Conservation (phyloP, 2,329 filamentous ascomycete genomes). For the Amylocarpus encephaloides region DNA sequence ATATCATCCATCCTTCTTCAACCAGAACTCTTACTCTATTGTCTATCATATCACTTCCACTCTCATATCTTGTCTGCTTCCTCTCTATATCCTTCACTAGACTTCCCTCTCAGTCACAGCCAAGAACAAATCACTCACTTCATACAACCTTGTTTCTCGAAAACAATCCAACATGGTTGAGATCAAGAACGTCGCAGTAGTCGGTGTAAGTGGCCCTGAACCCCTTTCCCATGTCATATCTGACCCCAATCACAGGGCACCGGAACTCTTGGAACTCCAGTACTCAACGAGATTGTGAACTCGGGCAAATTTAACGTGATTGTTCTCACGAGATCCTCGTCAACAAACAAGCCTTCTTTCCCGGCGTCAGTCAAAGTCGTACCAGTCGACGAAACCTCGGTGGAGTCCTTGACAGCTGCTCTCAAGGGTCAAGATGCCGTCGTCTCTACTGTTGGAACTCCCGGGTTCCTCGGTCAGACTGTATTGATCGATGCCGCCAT, state of each 20-base stretch:
- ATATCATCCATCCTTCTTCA: no score
- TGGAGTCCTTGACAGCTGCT: conserved; percentile 38
- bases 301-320: not conserved
- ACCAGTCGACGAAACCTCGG: conserved; percentile 13
- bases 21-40: no score
- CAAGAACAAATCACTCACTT: not conserved
- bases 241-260: not conserved
- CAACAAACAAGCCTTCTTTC: not conserved
- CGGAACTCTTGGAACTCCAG: not conserved
- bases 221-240: not conserved
- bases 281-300: not conserved
- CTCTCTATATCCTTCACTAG: no score
- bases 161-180: not conserved
- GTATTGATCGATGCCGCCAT: conserved; percentile 51
- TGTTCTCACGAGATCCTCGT: not conserved
- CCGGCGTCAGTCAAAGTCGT: not conserved
- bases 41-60: no score
- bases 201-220: not conserved
- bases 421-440: conserved; percentile 54
- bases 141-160: not conserved
- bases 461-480: conserved; percentile 38
- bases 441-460: conserved; percentile 40
- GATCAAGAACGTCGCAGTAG: conserved; percentile 1
- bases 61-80: no score
- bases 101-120: not conserved